Percentiles rank a stretch among this genome's conserved stretches.
phyloP scores from a whole-genome alignment of 768 basidiomycete species.

The Strobilomyces dryophilus region DNA sequence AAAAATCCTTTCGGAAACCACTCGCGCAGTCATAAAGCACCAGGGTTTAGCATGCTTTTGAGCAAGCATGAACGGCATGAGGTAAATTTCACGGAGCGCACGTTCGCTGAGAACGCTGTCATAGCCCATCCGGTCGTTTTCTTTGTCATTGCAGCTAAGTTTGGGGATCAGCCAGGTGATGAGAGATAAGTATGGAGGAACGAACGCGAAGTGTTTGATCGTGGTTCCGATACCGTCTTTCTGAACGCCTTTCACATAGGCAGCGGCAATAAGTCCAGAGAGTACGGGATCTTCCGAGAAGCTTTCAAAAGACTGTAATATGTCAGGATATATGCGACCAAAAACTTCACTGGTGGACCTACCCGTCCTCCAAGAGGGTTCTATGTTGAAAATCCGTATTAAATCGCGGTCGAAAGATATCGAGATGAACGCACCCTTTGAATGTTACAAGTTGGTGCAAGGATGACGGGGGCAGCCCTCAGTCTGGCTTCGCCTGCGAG shows the following conservation, averaged over 20 bases:
- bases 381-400: slow-evolving; percentile 27
- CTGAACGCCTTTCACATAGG: slow-evolving; percentile 77
- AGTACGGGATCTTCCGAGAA: slow-evolving; percentile 78
- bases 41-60: slow-evolving; percentile 50
- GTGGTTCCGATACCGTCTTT: slow-evolving; percentile 68
- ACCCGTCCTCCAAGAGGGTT: slow-evolving; percentile 71
- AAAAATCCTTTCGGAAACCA: slow-evolving; percentile 1
- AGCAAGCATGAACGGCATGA: slow-evolving; percentile 59
- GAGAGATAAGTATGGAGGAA: not conserved
- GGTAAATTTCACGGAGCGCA: slow-evolving; percentile 55
- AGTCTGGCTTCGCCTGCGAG: slow-evolving; percentile 72
- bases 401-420: not conserved
- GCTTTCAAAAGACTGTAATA: slow-evolving; percentile 61
- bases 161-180: not conserved
- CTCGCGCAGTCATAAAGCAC: slow-evolving; percentile 60
- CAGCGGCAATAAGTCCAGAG: slow-evolving; percentile 64
- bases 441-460: slow-evolving; percentile 83
- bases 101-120: slow-evolving; percentile 47
- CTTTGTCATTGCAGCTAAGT: slow-evolving; percentile 72
- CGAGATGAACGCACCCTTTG: slow-evolving; percentile 51
- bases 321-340: slow-evolving; percentile 7
- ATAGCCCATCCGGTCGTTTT: slow-evolving; percentile 67
- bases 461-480: slow-evolving; percentile 60
- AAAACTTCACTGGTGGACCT: slow-evolving; percentile 11
- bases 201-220: slow-evolving; percentile 82